These are phyloP conservation scores for Crithidia bombi DNA, from an alignment of 208 protist species.

Conservation along the genomic window DNA sequence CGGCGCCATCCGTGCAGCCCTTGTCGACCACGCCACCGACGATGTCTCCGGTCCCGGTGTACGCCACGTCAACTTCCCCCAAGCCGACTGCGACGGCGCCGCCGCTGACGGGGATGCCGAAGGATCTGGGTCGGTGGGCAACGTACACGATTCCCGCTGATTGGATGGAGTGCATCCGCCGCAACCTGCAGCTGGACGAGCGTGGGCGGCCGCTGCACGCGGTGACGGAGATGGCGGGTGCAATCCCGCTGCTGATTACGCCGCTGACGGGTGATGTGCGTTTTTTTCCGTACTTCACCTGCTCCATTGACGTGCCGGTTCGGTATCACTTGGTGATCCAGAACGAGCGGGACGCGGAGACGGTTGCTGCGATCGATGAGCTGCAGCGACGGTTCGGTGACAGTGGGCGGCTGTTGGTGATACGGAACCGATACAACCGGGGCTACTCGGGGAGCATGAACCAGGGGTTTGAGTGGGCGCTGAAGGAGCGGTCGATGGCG, in stretches of 20 bases:
- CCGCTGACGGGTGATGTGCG: slow-evolving; percentile 43
- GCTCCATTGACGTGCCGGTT: slow-evolving; percentile 46
- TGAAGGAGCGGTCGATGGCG: slow-evolving; percentile 28
- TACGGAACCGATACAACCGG: slow-evolving; percentile 41
- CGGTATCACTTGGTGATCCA: slow-evolving; percentile 44
- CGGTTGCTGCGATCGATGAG: slow-evolving; percentile 27
- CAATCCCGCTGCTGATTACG: slow-evolving; percentile 47
- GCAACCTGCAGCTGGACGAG: slow-evolving; percentile 32
- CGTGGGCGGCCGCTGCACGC: slow-evolving; percentile 8
- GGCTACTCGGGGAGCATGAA: slow-evolving; percentile 51
- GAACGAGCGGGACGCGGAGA: slow-evolving; percentile 35
- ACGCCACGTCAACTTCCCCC: too few relatives aligned
- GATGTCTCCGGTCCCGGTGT: neutral
- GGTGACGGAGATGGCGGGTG: slow-evolving; percentile 24
- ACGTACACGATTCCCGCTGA: slow-evolving; percentile 6
- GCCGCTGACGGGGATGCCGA: neutral
- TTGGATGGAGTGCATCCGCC: slow-evolving; percentile 32
- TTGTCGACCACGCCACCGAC: neutral
- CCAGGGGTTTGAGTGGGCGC: slow-evolving; percentile 34
- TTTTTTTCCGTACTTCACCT: slow-evolving; percentile 42
- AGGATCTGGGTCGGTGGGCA: slow-evolving; percentile 8
- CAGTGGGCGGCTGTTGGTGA: slow-evolving; percentile 37
- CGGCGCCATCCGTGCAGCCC: neutral
- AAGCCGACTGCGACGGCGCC: neutral
- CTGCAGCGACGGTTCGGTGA: slow-evolving; percentile 38